Evolutionary conservation across 352 stramenopile species (phyloP), one percentile per base, ranked within the genome.

Genomic region (Pythium dissimile): DNA sequence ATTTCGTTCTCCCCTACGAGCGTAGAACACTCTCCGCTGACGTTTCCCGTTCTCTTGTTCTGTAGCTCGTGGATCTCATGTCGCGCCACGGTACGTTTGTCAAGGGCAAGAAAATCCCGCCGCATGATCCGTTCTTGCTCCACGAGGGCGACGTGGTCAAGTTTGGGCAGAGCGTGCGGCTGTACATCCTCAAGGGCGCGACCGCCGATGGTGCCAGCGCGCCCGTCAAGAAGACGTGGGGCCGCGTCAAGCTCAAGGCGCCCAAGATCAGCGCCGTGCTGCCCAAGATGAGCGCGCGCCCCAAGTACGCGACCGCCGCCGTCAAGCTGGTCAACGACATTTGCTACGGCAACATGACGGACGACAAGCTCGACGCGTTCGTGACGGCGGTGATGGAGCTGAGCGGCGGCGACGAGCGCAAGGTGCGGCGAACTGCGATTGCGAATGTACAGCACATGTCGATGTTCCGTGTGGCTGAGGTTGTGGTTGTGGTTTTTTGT

Each of bases 21-120:
- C 5, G 27, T 12, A 5, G 16, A 52, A 6, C 15, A 52, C n/a
- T 38, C 35, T 47, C 20, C n/a, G 20, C 18, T 34, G 15, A 35
- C 27, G 9, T 5, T 2, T 13, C 20, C 10, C 59, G 30, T 28
- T 64, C 43, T 52, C 5, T 38, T 28, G 39, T 37, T 35, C 34
- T 46, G 18, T 67, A 95, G 86, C 73, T 95, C 41, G 84, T 93
- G 49, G 86, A 95, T 44, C 62, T 95, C 13, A 95, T 95, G 86
- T 95, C 86, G 20, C 82, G 86, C 9, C 86, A 95, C 46, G 86
- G 86, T 18, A 95, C 86, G 38, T 94, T 87, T 45, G 82, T 95
- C 20, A 77, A 75, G 3, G 73, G 80, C 20, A 92, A 88, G 54
- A 93, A 95, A 67, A 77, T 95, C 30, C 84, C 86, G 7, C 86